These are phyloP conservation scores for Globisporangium emineosum DNA, from an alignment of 352 stramenopile genomes.

Conservation along the genomic window DNA sequence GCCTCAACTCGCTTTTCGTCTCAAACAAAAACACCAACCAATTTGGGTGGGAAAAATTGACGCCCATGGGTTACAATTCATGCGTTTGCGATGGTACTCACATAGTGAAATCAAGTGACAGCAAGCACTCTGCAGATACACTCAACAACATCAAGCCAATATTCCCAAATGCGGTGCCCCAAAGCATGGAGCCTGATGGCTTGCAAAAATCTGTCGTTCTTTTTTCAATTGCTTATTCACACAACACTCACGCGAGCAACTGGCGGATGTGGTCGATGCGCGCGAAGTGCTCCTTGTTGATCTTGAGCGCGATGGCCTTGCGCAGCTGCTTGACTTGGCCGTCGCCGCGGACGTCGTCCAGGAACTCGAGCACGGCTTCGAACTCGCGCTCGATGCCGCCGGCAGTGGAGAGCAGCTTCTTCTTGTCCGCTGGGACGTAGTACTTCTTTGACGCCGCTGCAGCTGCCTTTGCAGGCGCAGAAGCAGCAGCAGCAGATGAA, in stretches of 20 bases:
- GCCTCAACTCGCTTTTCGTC: not conserved
- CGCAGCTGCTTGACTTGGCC: slow-evolving; percentile 62
- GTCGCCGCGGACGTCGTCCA: slow-evolving; percentile 68
- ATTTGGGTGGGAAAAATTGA: not conserved
- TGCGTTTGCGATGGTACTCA: not conserved
- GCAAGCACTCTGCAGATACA: not conserved
- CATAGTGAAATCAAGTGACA: not conserved
- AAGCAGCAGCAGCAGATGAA: not conserved
- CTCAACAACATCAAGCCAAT: not conserved
- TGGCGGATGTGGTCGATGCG: slow-evolving; percentile 62
- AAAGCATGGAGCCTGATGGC: no score
- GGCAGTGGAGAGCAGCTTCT: slow-evolving; percentile 38
- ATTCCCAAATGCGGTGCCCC: not conserved
- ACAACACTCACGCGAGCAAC: slow-evolving; percentile 6
- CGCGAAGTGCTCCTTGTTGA: slow-evolving; percentile 64
- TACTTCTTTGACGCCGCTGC: not conserved
- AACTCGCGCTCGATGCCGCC: slow-evolving; percentile 73
- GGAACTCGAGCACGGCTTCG: slow-evolving; percentile 71
- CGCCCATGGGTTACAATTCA: not conserved
- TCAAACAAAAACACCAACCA: not conserved
- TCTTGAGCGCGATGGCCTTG: slow-evolving; percentile 62
- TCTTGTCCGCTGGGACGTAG: slow-evolving; percentile 28
- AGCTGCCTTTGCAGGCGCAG: not conserved
- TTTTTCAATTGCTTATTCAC: not conserved
- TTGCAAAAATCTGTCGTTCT: not conserved